Evolutionary conservation across 2,329 filamentous ascomycete genomes (phyloP).

Genomic region (Monosporascus sp.): DNA sequence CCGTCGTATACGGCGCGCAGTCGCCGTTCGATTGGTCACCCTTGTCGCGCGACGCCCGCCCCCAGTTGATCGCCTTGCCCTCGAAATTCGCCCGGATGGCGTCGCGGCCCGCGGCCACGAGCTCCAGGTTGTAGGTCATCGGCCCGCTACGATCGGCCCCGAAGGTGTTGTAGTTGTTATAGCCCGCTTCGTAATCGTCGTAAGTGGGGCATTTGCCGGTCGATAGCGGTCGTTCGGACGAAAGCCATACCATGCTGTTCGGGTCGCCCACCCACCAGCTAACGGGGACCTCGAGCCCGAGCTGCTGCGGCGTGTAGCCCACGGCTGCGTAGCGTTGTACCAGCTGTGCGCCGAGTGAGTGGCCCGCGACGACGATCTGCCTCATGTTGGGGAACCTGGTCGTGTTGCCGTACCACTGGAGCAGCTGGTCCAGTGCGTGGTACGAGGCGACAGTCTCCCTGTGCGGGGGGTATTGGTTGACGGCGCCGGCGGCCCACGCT

Average conservation of each 20-base stretch:
- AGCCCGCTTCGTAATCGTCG: slow-evolving; percentile 7
- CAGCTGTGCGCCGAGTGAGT: slow-evolving; percentile 8
- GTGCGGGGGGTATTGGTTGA: slow-evolving; percentile 7
- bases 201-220: slow-evolving; percentile 2
- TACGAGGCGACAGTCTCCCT: slow-evolving; percentile 1
- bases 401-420: slow-evolving; percentile 6
- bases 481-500: slow-evolving; percentile 5
- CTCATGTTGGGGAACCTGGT: slow-evolving; percentile 6
- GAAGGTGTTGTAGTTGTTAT: slow-evolving; percentile 3
- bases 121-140: slow-evolving; percentile 6
- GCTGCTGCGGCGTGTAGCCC: slow-evolving; percentile 2
- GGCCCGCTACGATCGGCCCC: not conserved
- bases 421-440: slow-evolving; percentile 6
- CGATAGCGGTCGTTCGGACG: slow-evolving; percentile 1
- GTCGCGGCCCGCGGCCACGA: slow-evolving; percentile 1
- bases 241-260: slow-evolving; percentile 6
- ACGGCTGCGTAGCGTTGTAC: slow-evolving; percentile 8
- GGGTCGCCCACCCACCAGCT: slow-evolving; percentile 10
- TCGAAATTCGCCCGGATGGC: slow-evolving; percentile 4
- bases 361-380: slow-evolving; percentile 8
- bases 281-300: slow-evolving; percentile 1
- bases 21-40: slow-evolving; percentile 3
- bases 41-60: slow-evolving; percentile 3
- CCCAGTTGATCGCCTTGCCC: slow-evolving; percentile 4
- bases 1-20: slow-evolving; percentile 5